phyloP scores from a whole-genome alignment of 768 basidiomycete species.

The Tricholoma furcatifolium region DNA sequence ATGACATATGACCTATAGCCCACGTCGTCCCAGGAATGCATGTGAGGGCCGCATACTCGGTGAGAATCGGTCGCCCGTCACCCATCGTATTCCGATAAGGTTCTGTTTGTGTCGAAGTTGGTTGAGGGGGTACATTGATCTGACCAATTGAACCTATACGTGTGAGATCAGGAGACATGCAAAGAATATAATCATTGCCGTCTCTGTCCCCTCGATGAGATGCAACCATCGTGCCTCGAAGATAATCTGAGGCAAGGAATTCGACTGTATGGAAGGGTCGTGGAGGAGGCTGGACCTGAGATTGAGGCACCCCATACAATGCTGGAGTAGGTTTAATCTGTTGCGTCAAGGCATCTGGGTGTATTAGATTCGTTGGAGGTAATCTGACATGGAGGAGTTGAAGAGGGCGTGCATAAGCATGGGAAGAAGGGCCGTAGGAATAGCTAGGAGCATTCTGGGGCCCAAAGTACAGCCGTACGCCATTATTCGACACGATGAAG shows the following conservation, averaged over 20 bases:
- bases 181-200: conserved; percentile 72
- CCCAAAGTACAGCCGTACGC: conserved; percentile 82
- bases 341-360: conserved; percentile 68
- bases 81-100: conserved; percentile 35
- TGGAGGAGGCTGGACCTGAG: conserved; percentile 41
- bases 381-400: conserved; percentile 79
- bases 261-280: conserved; percentile 59
- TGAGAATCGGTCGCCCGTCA: conserved; percentile 57
- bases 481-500: conserved; percentile 78
- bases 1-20: conserved; percentile 68
- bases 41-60: conserved; percentile 77
- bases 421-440: conserved; percentile 39
- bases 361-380: conserved; percentile 71
- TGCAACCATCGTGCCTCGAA: conserved; percentile 63
- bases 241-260: conserved; percentile 64
- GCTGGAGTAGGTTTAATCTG: conserved; percentile 44
- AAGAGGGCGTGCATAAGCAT: conserved; percentile 39
- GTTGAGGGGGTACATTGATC: conserved; percentile 46
- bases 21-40: conserved; percentile 81
- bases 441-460: conserved; percentile 52
- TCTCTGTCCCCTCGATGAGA: conserved; percentile 76
- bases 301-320: conserved; percentile 49
- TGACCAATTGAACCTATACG: conserved; percentile 71
- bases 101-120: conserved; percentile 27
- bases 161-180: conserved; percentile 73